Evolutionary conservation across 2,329 filamentous ascomycete genomes (phyloP).

Genomic region (Cercospora zeae-maydis): DNA sequence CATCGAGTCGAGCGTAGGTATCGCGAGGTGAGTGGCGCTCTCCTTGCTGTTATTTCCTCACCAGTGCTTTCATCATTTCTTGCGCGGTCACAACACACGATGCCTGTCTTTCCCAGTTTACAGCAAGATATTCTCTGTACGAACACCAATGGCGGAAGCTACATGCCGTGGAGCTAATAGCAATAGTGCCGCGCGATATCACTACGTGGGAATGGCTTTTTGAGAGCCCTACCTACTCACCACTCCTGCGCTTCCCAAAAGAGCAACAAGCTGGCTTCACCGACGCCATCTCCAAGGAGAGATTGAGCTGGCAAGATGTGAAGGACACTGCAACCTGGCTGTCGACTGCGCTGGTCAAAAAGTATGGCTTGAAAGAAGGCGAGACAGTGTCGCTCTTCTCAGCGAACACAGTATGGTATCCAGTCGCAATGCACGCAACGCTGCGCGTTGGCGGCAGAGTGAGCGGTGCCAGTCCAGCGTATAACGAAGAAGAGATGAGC

Average conservation of each 20-base stretch:
- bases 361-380: conserved; percentile 52
- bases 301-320: conserved; percentile 56
- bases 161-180: conserved; percentile 1
- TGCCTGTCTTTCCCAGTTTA: conserved; percentile 25
- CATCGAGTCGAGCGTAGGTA: background rate
- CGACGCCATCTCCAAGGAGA: conserved; percentile 58
- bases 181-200: conserved; percentile 52
- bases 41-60: background rate
- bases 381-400: conserved; percentile 61
- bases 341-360: conserved; percentile 57
- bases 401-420: conserved; percentile 65
- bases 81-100: background rate
- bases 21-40: background rate
- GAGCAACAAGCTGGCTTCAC: conserved; percentile 51
- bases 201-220: conserved; percentile 63
- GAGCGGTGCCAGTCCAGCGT: conserved; percentile 61
- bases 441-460: conserved; percentile 56
- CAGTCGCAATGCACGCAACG: conserved; percentile 58
- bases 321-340: conserved; percentile 57
- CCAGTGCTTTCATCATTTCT: background rate
- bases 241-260: conserved; percentile 41
- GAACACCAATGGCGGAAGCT: background rate
- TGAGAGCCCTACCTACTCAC: conserved; percentile 51
- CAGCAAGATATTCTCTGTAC: conserved; percentile 28
- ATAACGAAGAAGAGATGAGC: conserved; percentile 65